Base-by-base conservation (phyloP, 345 rosid genomes). In the Pistacia atlantica region DNA sequence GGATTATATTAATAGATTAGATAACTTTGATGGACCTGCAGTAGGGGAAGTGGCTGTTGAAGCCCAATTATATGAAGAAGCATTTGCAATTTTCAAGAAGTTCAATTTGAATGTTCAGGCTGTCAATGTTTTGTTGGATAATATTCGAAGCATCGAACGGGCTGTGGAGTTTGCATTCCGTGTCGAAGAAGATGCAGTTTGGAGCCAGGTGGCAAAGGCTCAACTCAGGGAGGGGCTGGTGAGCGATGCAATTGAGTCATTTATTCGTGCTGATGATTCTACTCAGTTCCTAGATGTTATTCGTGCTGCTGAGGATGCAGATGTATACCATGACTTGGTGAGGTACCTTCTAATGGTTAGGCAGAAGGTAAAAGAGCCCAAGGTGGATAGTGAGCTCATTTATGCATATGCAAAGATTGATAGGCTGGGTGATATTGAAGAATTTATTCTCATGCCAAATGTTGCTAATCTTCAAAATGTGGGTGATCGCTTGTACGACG, bases 321-420 rank as follows among this genome's bases (percentile, higher is more conserved):
- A 94, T 88, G 95, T 90, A 48, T 97, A 94, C 82, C 93, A 88
- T 86, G 98, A 97, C 85, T 82, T 97, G 92, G 98, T 94, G 81
- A 87, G 83, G 68, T 97, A 94, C 90, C 97, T 97, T 75, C 72
- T 94, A 75, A 97, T 97, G 98, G 99, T 97, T 83, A 97, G 97
- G 81, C 94, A 94, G 84, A 92, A 94, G 90, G 87, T 90, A 49
- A 94, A 94, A 80, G 98, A 92, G 84, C 97, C 97, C 38, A 97
- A 91, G 87, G 98, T 94, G 80, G 97, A 94, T 58, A 82, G 97
- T 64, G 98, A 97, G 83, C 97, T 96, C 54, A 89, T 96, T 81
- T 92, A 92, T 86, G 95, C 98, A 35, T 96, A 96, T 87, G 98
- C 99, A n/a, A 96, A 91, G 92, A 95, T 90, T 71, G 96, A 93